Conservation (phyloP, 108 stramenopile genomes). For the Nitzschia sp. region DNA sequence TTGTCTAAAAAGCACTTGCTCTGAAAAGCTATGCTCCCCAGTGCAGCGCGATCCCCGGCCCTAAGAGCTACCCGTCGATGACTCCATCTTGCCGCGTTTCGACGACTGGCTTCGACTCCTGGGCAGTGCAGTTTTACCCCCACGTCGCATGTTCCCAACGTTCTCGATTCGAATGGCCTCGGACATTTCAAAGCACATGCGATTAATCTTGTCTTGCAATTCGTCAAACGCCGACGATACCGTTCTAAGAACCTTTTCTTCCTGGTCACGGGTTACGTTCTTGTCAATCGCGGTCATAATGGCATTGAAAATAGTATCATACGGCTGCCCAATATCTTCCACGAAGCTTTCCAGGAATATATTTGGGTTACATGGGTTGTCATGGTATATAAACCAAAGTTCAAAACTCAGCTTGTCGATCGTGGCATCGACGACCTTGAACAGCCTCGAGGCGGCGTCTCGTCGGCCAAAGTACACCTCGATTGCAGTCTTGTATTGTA, state of each 20-base stretch:
- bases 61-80: neutral
- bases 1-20: too few relatives aligned
- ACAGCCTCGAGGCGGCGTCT: neutral
- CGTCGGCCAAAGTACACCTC: constrained; percentile 19
- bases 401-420: constrained; percentile 22
- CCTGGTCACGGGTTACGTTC: constrained; percentile 14
- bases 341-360: constrained; percentile 21
- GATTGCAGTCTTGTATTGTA: constrained; percentile 10
- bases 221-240: constrained; percentile 16
- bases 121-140: neutral
- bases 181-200: constrained; percentile 15
- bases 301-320: constrained; percentile 21
- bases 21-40: too few relatives aligned
- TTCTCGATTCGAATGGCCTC: constrained; percentile 15
- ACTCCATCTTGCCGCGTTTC: neutral
- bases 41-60: too few relatives aligned
- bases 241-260: constrained; percentile 17
- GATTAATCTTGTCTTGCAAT: constrained; percentile 16
- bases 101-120: neutral
- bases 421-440: constrained; percentile 15
- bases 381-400: constrained; percentile 26
- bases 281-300: constrained; percentile 20
- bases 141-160: constrained; percentile 11
- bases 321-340: constrained; percentile 16
- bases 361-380: constrained; percentile 21